These are phyloP conservation scores for Durio zibethinus DNA, from an alignment of 345 rosid species.

Conservation along the genomic window DNA sequence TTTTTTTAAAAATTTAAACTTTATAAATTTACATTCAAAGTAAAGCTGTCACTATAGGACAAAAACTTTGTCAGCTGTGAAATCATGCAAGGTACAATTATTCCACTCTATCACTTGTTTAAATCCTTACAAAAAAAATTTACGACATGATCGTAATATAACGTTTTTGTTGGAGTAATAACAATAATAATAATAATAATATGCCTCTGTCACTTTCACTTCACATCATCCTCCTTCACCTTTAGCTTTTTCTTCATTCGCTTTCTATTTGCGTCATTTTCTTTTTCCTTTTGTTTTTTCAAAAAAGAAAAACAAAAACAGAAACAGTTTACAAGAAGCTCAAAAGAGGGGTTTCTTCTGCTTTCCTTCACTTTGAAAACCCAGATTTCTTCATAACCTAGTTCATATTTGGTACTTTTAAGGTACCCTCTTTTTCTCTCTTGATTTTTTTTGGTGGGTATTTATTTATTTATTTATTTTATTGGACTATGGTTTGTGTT, in stretches of 20 bases:
- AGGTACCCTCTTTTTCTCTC: slow-evolving; percentile 19
- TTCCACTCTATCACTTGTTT: background rate
- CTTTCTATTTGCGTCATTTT: slow-evolving; percentile 10
- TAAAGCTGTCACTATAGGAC: background rate
- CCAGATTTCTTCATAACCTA: slow-evolving; percentile 13
- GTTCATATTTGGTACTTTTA: background rate
- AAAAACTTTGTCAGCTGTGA: background rate
- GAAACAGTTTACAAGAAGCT: background rate
- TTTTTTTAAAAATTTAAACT: background rate
- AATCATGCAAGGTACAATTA: background rate
- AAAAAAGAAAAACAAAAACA: too few species aligned
- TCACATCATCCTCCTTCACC: background rate
- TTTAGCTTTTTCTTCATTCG: background rate
- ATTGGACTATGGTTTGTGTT: background rate
- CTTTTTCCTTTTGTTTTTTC: background rate
- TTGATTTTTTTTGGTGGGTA: background rate
- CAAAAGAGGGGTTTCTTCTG: slow-evolving; percentile 7
- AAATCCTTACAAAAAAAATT: background rate
- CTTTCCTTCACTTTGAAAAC: background rate
- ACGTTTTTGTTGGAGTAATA: background rate
- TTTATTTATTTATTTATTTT: background rate
- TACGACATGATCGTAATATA: slow-evolving; percentile 10
- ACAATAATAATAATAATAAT: background rate
- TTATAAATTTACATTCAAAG: background rate
- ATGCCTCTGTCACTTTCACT: slow-evolving; percentile 13